Percentiles rank a stretch among this genome's conserved stretches.
phyloP scores from a whole-genome alignment of 495 filamentous ascomycete genomes.

The Annulohypoxylon stygium region DNA sequence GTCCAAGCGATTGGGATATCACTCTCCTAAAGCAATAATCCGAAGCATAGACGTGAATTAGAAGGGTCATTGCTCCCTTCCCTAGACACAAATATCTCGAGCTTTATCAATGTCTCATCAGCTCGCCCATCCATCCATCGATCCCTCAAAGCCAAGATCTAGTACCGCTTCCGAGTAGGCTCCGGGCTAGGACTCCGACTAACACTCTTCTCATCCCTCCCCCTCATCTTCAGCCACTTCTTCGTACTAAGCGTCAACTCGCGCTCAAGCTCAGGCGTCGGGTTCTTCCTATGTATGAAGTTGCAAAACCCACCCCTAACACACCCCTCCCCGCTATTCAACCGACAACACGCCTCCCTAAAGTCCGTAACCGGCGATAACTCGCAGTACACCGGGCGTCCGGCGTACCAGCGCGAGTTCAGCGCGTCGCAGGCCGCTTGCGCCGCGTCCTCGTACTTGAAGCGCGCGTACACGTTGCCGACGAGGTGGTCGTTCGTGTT shows the following conservation, averaged over 20 bases:
- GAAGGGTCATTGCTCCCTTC: background rate
- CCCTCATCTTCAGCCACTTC: constrained; percentile 93
- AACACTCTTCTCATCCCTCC: constrained; percentile 86
- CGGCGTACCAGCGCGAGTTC: constrained; percentile 97
- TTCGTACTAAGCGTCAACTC: constrained; percentile 89
- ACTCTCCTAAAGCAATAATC: background rate
- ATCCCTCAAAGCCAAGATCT: constrained; percentile 12
- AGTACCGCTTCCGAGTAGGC: constrained; percentile 77
- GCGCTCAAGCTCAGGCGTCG: constrained; percentile 84
- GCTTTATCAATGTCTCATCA: too few relatives aligned
- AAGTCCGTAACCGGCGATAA: constrained; percentile 97
- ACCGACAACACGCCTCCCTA: constrained; percentile 94
- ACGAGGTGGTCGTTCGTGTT: constrained; percentile 99
- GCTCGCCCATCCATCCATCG: background rate
- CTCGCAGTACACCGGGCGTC: constrained; percentile 97
- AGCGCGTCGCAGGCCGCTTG: constrained; percentile 93
- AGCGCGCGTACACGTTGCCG: constrained; percentile 98
- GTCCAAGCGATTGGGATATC: background rate
- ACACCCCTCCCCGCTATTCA: constrained; percentile 95
- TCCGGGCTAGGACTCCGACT: constrained; percentile 81
- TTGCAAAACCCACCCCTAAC: constrained; percentile 98
- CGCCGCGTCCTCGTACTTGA: constrained; percentile 99
- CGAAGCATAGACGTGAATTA: background rate
- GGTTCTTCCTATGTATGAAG: constrained; percentile 98
- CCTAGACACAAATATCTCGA: background rate